Evolutionary conservation across 1,284 basidiomycete genomes (phyloP).

Genomic region (Rhodotorula sp.): DNA sequence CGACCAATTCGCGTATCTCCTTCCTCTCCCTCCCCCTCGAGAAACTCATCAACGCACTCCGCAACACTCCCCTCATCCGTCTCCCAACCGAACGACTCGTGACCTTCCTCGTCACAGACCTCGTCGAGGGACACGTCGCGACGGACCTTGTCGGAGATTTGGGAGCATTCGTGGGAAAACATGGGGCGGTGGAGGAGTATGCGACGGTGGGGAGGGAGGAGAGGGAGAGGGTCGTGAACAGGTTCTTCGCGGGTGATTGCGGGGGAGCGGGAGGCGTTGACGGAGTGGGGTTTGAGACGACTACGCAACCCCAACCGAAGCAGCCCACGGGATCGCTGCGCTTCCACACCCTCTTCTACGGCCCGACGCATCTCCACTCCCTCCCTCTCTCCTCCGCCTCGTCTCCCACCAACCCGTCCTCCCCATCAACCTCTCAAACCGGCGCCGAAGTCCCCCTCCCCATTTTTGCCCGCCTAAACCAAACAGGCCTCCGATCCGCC

Average conservation of each 20-base stretch:
- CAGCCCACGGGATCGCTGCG: constrained; percentile 14
- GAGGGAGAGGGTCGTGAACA: constrained; percentile 8
- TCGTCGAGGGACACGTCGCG: constrained; percentile 15
- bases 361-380: constrained; percentile 10
- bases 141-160: constrained; percentile 22
- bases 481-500: constrained; percentile 9
- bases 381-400: not conserved
- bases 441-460: not conserved
- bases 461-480: constrained; percentile 4
- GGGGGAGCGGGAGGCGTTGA: too few relatives aligned
- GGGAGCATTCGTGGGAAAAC: constrained; percentile 8
- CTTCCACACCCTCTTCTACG: constrained; percentile 20
- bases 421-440: not conserved
- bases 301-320: not conserved
- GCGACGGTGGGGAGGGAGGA: constrained; percentile 11
- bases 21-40: constrained; percentile 2
- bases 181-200: constrained; percentile 13
- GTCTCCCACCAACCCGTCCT: not conserved
- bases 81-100: constrained; percentile 1
- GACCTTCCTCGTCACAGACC: constrained; percentile 19
- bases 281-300: not conserved
- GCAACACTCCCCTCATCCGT: constrained; percentile 13
- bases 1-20: not conserved
- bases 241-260: not conserved
- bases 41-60: constrained; percentile 3